Evolutionary conservation across 768 basidiomycete genomes (phyloP), one percentile per base, ranked within the genome.

Genomic region (Rhodosporidiobolus sp.): DNA sequence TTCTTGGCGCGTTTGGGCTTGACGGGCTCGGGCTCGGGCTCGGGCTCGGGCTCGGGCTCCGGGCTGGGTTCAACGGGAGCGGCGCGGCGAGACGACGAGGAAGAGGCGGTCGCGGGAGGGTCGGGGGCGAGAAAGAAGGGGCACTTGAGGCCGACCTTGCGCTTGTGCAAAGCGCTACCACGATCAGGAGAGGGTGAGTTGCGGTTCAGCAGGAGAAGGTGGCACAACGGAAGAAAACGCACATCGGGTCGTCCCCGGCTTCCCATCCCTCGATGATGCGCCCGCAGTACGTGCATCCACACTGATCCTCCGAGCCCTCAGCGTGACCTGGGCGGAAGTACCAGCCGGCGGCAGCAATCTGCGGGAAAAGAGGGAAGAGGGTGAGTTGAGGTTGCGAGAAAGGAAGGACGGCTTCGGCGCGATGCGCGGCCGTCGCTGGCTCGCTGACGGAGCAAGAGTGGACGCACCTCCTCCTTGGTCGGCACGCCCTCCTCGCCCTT

Each of bases 121-220:
- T 67, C 43, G 22, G 38, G n/a, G 3, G 73, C 68, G 65, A 70
- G 54, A 61, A 74, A 74, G 61, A 74, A 74, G 6, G 73, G 73
- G 28, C 73, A 74, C 10, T 54, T 52, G 35, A 65, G 50, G 24
- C 73, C 73, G 43, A 59, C n/a, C 35, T 74, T 70, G 26, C 65
- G 59, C 17, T 63, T 58, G 68, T 74, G 73, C 0, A 46, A 32
- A 0, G 53, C 60, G 32, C 73, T 74, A 50, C 22, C 5, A 14
- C 16, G 10, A 20, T 20, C 8, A 17, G 19, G 4, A 0, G 24
- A 5, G 8, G 11, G 56, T 63, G 7, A 35, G 14, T 3, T 45
- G 26, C 46, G 20, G 43, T 20, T 17, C 20, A 12, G 38, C 24
- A 9, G 10, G 34, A 12, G 17, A 46, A 2, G 50, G 4, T 6